These are phyloP conservation scores for Mucor lusitanicus DNA, from an alignment of 371 early-diverging fungal genomes.

Conservation along the genomic window DNA sequence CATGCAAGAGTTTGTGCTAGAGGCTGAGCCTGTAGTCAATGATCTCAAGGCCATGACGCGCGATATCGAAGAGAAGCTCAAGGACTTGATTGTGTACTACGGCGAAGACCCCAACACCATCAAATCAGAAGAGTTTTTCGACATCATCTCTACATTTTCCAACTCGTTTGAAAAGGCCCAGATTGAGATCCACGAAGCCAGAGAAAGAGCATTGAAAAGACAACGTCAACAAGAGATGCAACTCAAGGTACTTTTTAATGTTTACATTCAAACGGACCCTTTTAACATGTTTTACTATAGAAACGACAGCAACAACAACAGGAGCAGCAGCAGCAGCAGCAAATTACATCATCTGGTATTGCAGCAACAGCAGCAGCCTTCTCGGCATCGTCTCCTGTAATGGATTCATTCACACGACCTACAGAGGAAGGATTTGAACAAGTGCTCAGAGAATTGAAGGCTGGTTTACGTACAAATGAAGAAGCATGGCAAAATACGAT, in stretches of 20 bases:
- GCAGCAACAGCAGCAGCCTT: background rate
- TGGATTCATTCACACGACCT: slow-evolving; percentile 1
- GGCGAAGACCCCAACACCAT: slow-evolving; percentile 81
- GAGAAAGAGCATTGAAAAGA: slow-evolving; percentile 26
- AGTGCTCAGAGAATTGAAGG: slow-evolving; percentile 39
- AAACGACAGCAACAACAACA: slow-evolving; percentile 15
- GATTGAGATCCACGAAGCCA: slow-evolving; percentile 31
- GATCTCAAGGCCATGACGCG: slow-evolving; percentile 39
- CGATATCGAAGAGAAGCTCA: slow-evolving; percentile 58
- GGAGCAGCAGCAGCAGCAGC: slow-evolving; percentile 4
- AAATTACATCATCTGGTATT: slow-evolving; percentile 2
- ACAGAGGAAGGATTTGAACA: slow-evolving; percentile 38
- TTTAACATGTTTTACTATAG: slow-evolving; percentile 1
- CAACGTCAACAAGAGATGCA: slow-evolving; percentile 25
- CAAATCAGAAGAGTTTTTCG: slow-evolving; percentile 88
- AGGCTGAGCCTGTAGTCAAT: slow-evolving; percentile 41
- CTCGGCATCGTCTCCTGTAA: background rate
- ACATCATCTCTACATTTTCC: slow-evolving; percentile 51
- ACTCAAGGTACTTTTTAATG: slow-evolving; percentile 6
- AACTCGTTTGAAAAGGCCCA: slow-evolving; percentile 40
- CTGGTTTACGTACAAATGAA: slow-evolving; percentile 32
- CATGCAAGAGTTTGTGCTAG: slow-evolving; percentile 59
- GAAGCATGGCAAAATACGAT: slow-evolving; percentile 29
- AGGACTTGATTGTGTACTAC: slow-evolving; percentile 66
- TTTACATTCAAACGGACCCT: slow-evolving; percentile 1